Base-by-base conservation (phyloP, 768 basidiomycete species). In the Boletellus ananas region DNA sequence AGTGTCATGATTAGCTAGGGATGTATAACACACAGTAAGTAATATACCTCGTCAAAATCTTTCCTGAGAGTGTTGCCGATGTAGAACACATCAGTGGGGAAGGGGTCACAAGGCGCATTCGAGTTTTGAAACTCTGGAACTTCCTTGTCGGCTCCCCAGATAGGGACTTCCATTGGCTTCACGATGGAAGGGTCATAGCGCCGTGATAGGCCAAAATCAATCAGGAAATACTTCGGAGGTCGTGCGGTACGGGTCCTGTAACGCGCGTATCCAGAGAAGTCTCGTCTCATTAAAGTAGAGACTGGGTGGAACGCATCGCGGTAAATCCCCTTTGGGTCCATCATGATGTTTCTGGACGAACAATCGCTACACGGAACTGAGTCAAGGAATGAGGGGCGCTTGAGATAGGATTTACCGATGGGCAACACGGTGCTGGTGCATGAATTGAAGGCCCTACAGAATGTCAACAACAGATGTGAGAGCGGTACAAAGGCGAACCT, bases 61-160 rank as follows among this genome's bases (percentile, higher is more conserved):
- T 17, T 49, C 12, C 51, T 57, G 11, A 75, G 62, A 6, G 69
- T 18, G 37, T 76, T 77, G 0, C 74, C 75, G 0, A 77, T 51
- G 27, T 70, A 71, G 50, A 74, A 79, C 1, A 79, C 60, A 31
- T 79, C 78, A 0, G 69, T 70, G 0, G 69, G 59, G 38, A 78
- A 79, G 0, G 75, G 72, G 51, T 79, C 55, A 10, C 64, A 58
- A 0, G 60, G 66, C 1, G 52, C 33, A 0, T 50, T 29, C 6
- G 47, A 57, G 12, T 58, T 58, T 21, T 66, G 58, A 35, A 68
- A 70, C 41, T 77, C 75, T 0, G 77, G 76, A 0, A 68, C 68
- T 0, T 71, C 59, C 44, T 67, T 69, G 56, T 81, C 77, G 3
- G 70, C 75, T 0, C 75, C 77, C 8, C 55, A 52, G 2, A 73